Evolutionary conservation across 78 protist species (phyloP).

Genomic region (Dictyostelium firmibasis): DNA sequence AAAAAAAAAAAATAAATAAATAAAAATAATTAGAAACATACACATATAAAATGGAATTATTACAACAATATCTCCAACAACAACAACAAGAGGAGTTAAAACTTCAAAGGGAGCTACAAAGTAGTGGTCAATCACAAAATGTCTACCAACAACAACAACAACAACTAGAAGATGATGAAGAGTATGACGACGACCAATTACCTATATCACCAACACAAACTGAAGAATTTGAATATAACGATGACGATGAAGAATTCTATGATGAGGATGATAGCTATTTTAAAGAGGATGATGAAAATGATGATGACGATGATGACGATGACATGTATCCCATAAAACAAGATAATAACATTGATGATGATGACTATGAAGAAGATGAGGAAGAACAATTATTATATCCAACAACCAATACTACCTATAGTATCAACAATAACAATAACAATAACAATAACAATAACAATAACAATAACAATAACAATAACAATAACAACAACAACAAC

Average conservation of each 20-base stretch:
- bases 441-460: no score
- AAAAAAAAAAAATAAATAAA: no score
- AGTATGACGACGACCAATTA: neutral
- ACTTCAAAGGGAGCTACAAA: neutral
- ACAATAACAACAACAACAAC: no score
- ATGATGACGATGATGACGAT: neutral
- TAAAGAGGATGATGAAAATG: neutral
- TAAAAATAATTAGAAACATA: no score
- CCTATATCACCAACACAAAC: neutral
- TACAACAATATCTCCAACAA: neutral
- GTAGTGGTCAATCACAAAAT: neutral
- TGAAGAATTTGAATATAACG: neutral
- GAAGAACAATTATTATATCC: neutral
- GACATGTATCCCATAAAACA: neutral
- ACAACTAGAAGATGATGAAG: neutral
- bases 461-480: no score
- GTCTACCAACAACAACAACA: neutral
- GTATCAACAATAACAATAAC: neutral
- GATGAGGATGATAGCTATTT: neutral
- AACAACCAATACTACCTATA: neutral
- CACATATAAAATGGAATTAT: neutral
- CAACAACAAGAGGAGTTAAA: neutral
- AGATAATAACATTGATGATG: neutral
- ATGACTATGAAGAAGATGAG: neutral
- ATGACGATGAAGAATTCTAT: neutral